Evolutionary conservation across 1,284 basidiomycete genomes (phyloP), one percentile per base, ranked within the genome.

Genomic region (Ustilago hordei): DNA sequence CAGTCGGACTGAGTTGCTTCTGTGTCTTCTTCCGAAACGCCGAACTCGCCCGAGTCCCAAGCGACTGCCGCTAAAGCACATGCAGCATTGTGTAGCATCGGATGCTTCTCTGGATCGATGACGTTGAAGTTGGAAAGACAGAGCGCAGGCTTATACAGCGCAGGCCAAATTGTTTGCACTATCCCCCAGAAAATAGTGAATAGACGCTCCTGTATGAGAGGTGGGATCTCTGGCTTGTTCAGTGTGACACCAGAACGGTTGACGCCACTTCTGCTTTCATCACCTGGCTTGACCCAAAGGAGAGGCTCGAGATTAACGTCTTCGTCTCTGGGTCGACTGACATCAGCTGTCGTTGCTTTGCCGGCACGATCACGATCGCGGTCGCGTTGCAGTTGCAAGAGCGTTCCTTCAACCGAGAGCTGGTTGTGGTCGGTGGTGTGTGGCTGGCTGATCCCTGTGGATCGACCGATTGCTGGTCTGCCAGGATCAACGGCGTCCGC

Each of bases 101-200:
- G 80, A 11, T 79, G 73, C 50, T 72, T 65, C 32, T 81, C 64
- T 4, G 71, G 62, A n/a, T 75, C 71, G 50, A 79, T 77, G 17
- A 69, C 55, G 55, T 70, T 59, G 64, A 65, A 58, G 38, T 69
- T 62, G 5, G 65, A 63, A 6, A 74, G 62, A 32, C 62, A 67
- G 34, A 79, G 60, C 0, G 62, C 59, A 15, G 69, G 68, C 45
- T 72, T 72, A 55, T 78, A 73, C 8, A 81, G 64, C 4, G 80
- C 54, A 8, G 80, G 80, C 80, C 80, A 81, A 38, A 79, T 68
- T 13, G 65, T 65, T 23, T 68, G 55, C 8, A 79, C 65, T 34
- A 74, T 77, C 28, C 68, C 68, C 73, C 80, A 79, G 36, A 73
- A 75, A 57, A 79, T 69, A 57, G 65, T 66, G 41, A 76, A 81